A percentile compares a stretch with the other conserved stretches of the same genome.
phyloP scores from a whole-genome alignment of 1,139 yeast species.

The Pichia kudriavzevii region DNA sequence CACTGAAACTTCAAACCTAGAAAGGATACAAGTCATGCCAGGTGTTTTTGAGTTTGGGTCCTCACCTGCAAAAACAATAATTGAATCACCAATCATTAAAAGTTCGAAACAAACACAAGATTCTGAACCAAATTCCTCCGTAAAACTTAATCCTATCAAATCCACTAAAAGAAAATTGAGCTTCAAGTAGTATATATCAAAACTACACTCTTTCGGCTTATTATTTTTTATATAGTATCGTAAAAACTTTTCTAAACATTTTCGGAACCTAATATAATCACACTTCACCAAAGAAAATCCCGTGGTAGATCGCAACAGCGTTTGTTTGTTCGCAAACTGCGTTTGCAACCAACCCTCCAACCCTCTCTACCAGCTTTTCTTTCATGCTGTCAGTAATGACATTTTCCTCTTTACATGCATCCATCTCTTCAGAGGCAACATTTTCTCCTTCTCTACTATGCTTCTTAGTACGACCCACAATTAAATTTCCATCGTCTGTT shows the following conservation, averaged over 20 bases:
- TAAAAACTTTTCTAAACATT: slow-evolving; percentile 9
- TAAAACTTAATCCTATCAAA: too few relatives aligned
- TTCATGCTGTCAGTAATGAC: slow-evolving; percentile 37
- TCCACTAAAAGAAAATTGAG: slow-evolving; percentile 18
- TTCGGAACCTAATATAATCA: background rate
- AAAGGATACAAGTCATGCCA: slow-evolving; percentile 14
- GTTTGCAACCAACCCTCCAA: slow-evolving; percentile 55
- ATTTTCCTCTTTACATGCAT: slow-evolving; percentile 33
- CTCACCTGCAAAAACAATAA: slow-evolving; percentile 13
- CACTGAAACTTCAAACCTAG: slow-evolving; percentile 8
- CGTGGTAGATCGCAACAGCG: slow-evolving; percentile 50
- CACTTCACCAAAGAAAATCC: slow-evolving; percentile 80
- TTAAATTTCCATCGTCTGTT: slow-evolving; percentile 29
- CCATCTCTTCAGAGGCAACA: slow-evolving; percentile 43
- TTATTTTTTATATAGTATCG: slow-evolving; percentile 1
- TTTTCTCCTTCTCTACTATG: slow-evolving; percentile 28
- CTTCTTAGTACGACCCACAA: slow-evolving; percentile 10
- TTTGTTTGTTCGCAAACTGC: slow-evolving; percentile 46
- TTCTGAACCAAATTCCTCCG: slow-evolving; percentile 2
- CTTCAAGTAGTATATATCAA: slow-evolving; percentile 12
- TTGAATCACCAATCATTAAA: slow-evolving; percentile 4
- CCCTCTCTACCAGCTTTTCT: slow-evolving; percentile 43
- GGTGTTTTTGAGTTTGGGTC: slow-evolving; percentile 17
- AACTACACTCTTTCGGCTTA: background rate
- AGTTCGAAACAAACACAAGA: background rate